A percentile compares a stretch with the other conserved stretches of the same genome.
Conservation (phyloP, 139 green algal species). For the Micractinium sp. region DNA sequence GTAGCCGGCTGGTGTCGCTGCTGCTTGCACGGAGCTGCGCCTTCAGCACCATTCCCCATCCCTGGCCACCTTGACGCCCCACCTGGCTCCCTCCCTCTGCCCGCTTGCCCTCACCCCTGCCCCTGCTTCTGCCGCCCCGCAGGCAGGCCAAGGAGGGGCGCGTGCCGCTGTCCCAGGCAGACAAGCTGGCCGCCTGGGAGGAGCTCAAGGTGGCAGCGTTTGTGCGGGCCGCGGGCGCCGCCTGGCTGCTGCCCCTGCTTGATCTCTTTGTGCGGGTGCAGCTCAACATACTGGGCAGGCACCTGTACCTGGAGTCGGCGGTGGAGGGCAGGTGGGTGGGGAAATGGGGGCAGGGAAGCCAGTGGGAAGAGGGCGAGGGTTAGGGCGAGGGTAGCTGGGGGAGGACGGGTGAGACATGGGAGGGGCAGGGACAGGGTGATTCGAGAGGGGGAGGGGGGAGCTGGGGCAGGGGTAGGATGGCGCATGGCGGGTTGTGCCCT, state of each 20-base stretch:
- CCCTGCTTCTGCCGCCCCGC: neutral
- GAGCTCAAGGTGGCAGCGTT: slow-evolving; percentile 66
- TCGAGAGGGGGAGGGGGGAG: neutral
- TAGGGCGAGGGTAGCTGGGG: neutral
- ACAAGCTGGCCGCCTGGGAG: slow-evolving; percentile 69
- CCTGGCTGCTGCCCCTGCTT: slow-evolving; percentile 75
- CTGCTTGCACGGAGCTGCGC: too few relatives aligned
- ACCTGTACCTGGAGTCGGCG: slow-evolving; percentile 75
- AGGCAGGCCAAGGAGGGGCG: slow-evolving; percentile 23
- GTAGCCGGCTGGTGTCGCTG: too few relatives aligned
- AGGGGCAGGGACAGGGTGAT: neutral
- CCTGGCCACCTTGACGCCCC: too few relatives aligned
- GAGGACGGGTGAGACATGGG: neutral
- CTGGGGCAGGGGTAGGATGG: neutral
- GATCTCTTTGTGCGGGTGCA: slow-evolving; percentile 77
- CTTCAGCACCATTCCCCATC: too few relatives aligned
- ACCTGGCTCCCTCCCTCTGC: too few relatives aligned
- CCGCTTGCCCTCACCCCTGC: neutral
- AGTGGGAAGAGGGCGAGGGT: too few relatives aligned
- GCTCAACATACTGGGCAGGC: slow-evolving; percentile 81
- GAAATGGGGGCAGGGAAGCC: neutral
- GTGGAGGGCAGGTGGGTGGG: slow-evolving; percentile 40
- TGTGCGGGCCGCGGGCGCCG: slow-evolving; percentile 38
- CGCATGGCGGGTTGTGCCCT: neutral
- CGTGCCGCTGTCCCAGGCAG: neutral